Percentiles rank a stretch among this genome's conserved stretches.
phyloP scores from a whole-genome alignment of 768 basidiomycete species.

The Amanita rubescens region DNA sequence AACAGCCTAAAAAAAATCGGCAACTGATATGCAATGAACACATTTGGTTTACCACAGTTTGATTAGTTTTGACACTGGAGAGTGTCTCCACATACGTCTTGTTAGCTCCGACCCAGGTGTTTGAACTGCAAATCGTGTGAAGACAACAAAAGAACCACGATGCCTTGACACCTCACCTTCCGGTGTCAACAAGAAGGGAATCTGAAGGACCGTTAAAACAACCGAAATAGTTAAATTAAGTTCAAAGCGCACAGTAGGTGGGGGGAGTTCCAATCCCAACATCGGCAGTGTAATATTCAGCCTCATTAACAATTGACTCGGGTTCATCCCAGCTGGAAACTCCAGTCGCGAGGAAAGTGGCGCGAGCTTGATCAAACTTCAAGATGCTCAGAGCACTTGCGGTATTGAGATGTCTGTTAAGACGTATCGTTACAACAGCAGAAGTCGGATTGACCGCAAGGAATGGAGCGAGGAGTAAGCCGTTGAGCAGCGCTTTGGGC shows the following conservation, averaged over 20 bases:
- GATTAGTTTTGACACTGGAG: constrained; percentile 38
- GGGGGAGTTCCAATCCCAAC: constrained; percentile 1
- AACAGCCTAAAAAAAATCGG: constrained; percentile 30
- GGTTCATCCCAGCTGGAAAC: too few species aligned
- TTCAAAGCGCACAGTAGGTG: not conserved
- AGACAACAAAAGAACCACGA: too few species aligned
- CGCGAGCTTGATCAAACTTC: too few species aligned
- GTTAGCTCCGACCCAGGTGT: constrained; percentile 56
- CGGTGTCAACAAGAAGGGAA: not conserved
- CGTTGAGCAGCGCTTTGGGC: too few species aligned
- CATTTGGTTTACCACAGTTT: constrained; percentile 36
- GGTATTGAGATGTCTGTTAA: too few species aligned
- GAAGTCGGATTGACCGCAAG: too few species aligned
- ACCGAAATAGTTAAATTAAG: too few species aligned
- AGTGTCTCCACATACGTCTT: constrained; percentile 38
- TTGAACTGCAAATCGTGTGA: not conserved
- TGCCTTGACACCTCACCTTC: constrained; percentile 21
- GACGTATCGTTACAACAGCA: too few species aligned
- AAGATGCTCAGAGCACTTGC: too few species aligned
- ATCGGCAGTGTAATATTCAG: not conserved
- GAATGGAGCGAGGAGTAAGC: too few species aligned
- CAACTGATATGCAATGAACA: not conserved
- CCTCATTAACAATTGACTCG: not conserved
- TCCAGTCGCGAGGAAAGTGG: too few species aligned
- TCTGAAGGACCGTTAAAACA: not conserved